Evolutionary conservation across 768 basidiomycete genomes (phyloP), one percentile per base, ranked within the genome.

Genomic region (Trametes maxima): DNA sequence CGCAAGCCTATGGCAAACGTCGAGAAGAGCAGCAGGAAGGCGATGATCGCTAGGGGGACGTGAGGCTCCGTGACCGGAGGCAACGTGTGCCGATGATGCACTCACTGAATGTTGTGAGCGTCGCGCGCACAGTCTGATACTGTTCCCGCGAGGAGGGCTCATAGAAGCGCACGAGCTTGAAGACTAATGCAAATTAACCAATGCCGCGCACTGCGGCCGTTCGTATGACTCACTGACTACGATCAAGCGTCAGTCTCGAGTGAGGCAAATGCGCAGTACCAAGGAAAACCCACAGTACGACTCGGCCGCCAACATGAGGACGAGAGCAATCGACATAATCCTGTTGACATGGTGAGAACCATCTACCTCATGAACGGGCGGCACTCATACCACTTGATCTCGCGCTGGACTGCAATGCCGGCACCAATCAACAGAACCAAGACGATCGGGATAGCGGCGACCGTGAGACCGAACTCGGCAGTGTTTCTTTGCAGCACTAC

Each of bases 131-230:
- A n/a, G 89, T 85, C 22, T 73, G 67, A 68, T 94, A 94, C 64
- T 81, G 77, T 0, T 42, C 65, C 47, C 73, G 65, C 7, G 88
- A 85, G 3, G 68, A 62, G 3, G 90, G 89, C 24, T 84, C 75
- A 70, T 90, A 94, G 77, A 94, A 90, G 21, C 92, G 86, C 61
- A 87, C 84, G n/a, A 94, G 81, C 69, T 94, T 94, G 73, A 88
- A 94, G 51, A 94, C 89, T 92, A 59, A 14, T 52, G 17, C 5
- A 1, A 10, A 40, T 53, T 25, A 45, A 48, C 24, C 5, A 25
- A 21, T 3, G 50, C 13, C 35, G 8, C 14, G 28, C 36, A 19
- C 33, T 16, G 35, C 54, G 21, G 13, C 13, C 16, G 16, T 37
- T 33, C 24, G n/a, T 14, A 12, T 2, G n/a, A 62, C 68, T 63